Evolutionary conservation across 331 rosid genomes (phyloP), one percentile per base, ranked within the genome.

Genomic region (Quercus lobata): DNA sequence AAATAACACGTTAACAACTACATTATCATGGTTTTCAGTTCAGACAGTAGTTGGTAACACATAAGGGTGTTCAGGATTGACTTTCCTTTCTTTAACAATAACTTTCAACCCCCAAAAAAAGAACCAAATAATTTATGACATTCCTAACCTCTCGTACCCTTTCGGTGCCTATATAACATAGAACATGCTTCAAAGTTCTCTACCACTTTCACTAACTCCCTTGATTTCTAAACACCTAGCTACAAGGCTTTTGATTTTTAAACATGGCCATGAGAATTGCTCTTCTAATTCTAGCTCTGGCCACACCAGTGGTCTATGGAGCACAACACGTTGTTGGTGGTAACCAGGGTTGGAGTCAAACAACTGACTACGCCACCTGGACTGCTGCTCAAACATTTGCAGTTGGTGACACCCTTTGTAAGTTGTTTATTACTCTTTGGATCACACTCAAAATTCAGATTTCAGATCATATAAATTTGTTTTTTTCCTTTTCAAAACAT

Each of bases 361-460:
- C 54, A 0, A 15, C 2, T 22, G 46, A 87, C 75, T 92, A 87
- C 74, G 2, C 0, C 17, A 22, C 73, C 25, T 92, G 95, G 95
- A 37, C 84, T 73, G 10, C 91, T 60, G 75, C 79, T 4, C 53
- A 87, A 76, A 85, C 83, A 6, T 89, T 92, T 84, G 55, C 2
- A 3, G 88, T 87, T 77, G 95, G 92, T 57, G 97, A 92, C 76
- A 49, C 80, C 57, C 76, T 92, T 21, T 82, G 94, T 92, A 81
- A 62, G 70, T 37, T 5, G 55, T 16, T n/a, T n/a, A n/a, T 11
- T 75, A 21, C 75, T 16, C 14, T 61, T 21, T 4, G 4, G 19
- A 18, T 3, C 18, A 62, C 8, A 16, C 37, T 6, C n/a, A 29
- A 46, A 17, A 62, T 27, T 27, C 69, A 25, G 37, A 62, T 46